A percentile compares a stretch with the other conserved stretches of the same genome.
Evolutionary conservation across 768 basidiomycete species (phyloP).

Genomic region (Pleurotus sapidus): DNA sequence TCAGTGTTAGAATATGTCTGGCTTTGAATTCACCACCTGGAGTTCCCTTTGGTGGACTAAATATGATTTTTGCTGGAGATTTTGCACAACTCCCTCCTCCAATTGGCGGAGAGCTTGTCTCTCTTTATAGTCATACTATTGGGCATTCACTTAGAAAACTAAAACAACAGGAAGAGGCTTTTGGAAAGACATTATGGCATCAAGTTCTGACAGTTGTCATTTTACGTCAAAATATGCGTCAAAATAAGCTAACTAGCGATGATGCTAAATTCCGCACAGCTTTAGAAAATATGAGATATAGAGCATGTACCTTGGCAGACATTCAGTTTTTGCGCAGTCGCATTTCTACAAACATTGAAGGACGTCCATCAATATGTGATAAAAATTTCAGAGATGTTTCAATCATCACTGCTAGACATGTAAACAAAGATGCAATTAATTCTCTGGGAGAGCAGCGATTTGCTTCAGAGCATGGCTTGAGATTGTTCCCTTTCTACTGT

Average conservation of each 20-base stretch:
- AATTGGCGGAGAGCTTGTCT: conserved; percentile 13
- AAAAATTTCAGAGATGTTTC: conserved; percentile 24
- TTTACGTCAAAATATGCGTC: conserved; percentile 29
- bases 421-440: conserved; percentile 29
- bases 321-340: conserved; percentile 23
- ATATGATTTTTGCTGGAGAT: conserved; percentile 32
- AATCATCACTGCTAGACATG: conserved; percentile 29
- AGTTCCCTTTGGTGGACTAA: conserved; percentile 26
- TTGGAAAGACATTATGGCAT: conserved; percentile 29
- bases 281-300: conserved; percentile 29
- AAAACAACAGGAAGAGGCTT: conserved; percentile 13
- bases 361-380: conserved; percentile 10
- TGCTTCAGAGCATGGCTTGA: conserved; percentile 25
- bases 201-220: conserved; percentile 29
- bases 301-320: conserved; percentile 28
- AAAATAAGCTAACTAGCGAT: conserved; percentile 14
- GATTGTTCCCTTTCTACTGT: conserved; percentile 22
- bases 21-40: conserved; percentile 12
- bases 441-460: conserved; percentile 20
- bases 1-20: conserved; percentile 21
- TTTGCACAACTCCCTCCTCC: conserved; percentile 30
- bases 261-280: conserved; percentile 25
- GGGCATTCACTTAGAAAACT: neutral
- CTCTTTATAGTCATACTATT: conserved; percentile 13
- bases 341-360: conserved; percentile 10